phyloP scores from a whole-genome alignment of 805 yeast species.

The Yamadazyma sp. region DNA sequence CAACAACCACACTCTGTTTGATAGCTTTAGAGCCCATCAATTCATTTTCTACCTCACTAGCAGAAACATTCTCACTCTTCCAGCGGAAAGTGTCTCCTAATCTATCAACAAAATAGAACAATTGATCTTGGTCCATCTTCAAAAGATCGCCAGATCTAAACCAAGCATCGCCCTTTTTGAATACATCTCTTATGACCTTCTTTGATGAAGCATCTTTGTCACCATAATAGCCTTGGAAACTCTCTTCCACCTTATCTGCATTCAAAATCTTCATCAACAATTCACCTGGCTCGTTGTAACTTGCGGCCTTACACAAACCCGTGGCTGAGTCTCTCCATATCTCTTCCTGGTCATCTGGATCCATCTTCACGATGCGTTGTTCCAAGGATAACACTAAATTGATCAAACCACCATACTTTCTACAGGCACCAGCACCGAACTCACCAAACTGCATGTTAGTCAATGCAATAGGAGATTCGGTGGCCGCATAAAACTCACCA shows the following conservation, averaged over 20 bases:
- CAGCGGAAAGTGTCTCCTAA: constrained; percentile 95
- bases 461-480: constrained; percentile 88
- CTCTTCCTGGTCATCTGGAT: constrained; percentile 72
- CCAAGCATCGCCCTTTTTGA: constrained; percentile 87
- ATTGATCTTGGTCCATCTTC: constrained; percentile 62
- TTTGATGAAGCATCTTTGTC: constrained; percentile 76
- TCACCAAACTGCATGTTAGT: constrained; percentile 78
- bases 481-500: constrained; percentile 92
- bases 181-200: constrained; percentile 72
- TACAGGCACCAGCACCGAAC: constrained; percentile 84
- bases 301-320: constrained; percentile 61
- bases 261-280: constrained; percentile 72
- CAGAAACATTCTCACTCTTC: constrained; percentile 94
- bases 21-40: constrained; percentile 49
- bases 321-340: constrained; percentile 65
- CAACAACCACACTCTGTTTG: constrained; percentile 81
- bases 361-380: constrained; percentile 69
- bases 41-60: constrained; percentile 88
- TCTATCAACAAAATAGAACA: constrained; percentile 84
- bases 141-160: constrained; percentile 85
- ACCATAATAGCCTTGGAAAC: constrained; percentile 89
- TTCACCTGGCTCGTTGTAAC: constrained; percentile 77
- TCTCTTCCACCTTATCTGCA: constrained; percentile 60
- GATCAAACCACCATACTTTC: constrained; percentile 68
- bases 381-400: constrained; percentile 50